Base-by-base conservation (phyloP, 2,329 filamentous ascomycete genomes). In the Colletotrichum brevisporum region DNA sequence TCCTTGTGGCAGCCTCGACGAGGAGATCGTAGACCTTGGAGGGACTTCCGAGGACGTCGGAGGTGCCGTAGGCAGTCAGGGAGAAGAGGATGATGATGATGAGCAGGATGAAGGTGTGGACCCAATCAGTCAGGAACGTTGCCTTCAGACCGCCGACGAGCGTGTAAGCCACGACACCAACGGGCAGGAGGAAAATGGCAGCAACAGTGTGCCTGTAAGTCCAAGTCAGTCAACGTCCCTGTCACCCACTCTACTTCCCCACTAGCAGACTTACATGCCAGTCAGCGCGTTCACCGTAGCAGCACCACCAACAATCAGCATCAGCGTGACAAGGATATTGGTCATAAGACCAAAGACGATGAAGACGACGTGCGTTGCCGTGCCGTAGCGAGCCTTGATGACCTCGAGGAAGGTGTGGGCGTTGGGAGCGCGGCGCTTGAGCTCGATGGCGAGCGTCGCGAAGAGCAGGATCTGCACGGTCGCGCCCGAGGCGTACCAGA, bases 391-490 rank as follows among this genome's bases (percentile, higher is more conserved):
- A 47, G 92, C 92, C 66, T 87, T 87, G 75, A 94, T 92, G 61
- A 92, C 91, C 82, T 95, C 92, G 21, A 94, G 86, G 78, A 92
- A 93, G 1, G 86, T 88, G 76, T 95, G 92, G 2, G 92, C 93
- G 76, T 94, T 94, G 0, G 93, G 93, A 2, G 92, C 92, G 69
- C 91, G 89, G 71, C 92, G 84, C 81, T 95, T 96, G 55, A 95
- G 81, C 80, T 95, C 92, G 74, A 95, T 95, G 26, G 93, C 93
- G 41, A 95, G 85, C 0, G 92, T 94, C n/a, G 93, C 92, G 75
- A 95, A 95, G 5, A 95, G 84, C 45, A 95, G 85, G 72, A 95
- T 93, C 76, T 94, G 92, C n/a, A 94, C 91, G 0, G 90, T 92
- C 18, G 92, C 92, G 47, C 89, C 85, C 8, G 80, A 84, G 2